Percentiles rank a stretch among this genome's conserved stretches.
Evolutionary conservation across 1,284 basidiomycete species (phyloP).

Genomic region (Trichosporon faecale): DNA sequence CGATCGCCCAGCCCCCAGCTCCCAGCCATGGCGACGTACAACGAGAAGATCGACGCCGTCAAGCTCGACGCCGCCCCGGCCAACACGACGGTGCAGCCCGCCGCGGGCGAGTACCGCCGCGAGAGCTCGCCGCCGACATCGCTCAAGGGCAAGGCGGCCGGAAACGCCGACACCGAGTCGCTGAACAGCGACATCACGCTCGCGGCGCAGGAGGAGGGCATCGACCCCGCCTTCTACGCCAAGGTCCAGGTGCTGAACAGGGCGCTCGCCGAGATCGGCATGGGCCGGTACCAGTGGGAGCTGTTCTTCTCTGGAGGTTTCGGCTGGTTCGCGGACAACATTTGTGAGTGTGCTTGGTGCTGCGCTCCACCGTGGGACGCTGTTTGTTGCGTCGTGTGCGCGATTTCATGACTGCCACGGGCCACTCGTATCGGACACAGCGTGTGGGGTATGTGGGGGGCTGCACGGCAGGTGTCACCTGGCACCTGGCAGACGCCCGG

Average conservation of each 20-base stretch:
- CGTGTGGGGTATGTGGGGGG: slow-evolving; percentile 5
- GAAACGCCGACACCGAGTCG: slow-evolving; percentile 23
- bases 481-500: not conserved
- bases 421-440: not conserved
- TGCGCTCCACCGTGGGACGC: not conserved
- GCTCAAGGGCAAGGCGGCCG: not conserved
- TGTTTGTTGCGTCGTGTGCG: not conserved
- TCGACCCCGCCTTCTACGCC: slow-evolving; percentile 36
- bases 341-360: slow-evolving; percentile 47
- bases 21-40: not conserved
- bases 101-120: not conserved
- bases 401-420: not conserved
- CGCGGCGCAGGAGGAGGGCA: slow-evolving; percentile 27
- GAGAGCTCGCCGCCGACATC: not conserved
- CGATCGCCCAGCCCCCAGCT: too few species aligned
- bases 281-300: slow-evolving; percentile 62
- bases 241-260: slow-evolving; percentile 39
- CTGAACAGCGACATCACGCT: slow-evolving; percentile 24
- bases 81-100: not conserved
- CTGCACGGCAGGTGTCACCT: not conserved
- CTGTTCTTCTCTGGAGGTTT: slow-evolving; percentile 59
- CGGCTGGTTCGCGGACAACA: slow-evolving; percentile 52
- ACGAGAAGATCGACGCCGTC: slow-evolving; percentile 1
- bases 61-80: not conserved
- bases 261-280: slow-evolving; percentile 56